Base-by-base conservation (phyloP, 2,329 filamentous ascomycete genomes). In the Chaetomiaceae sp. region DNA sequence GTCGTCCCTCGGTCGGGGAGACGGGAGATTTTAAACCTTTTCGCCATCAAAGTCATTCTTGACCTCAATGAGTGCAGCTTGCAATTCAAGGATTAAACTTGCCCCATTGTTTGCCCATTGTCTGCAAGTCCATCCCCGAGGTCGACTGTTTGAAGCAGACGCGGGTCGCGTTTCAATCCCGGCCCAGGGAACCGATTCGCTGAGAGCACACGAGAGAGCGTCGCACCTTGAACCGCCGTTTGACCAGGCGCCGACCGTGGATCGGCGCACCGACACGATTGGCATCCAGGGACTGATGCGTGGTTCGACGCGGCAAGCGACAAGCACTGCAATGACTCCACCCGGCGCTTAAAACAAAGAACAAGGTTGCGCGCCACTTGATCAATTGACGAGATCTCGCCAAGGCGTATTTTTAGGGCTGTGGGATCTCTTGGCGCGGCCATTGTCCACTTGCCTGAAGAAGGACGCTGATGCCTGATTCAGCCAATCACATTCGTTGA, bases 191-290 rank as follows among this genome's bases (percentile, higher is more conserved):
- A 48, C 5, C 34, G 50, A 48, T 53, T 53, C 45, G 50, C 42
- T 49, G 10, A 8, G 27, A 48, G 37, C 2, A 8, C 1, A 17
- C 16, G 13, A 33, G 4, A 21, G 21, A n/a, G 5, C 9, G 35
- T 35, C 23, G 34, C 40, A 31, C 17, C 20, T 5, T 9, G 12
- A 44, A 10, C 5, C 35, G 23, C 34, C n/a, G 50, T 53, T 45
- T 53, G 50, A 41, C 34, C 5, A 53, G 42, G 20, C 50, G 50
- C 50, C 45, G 41, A 12, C 45, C 50, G 27, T 14, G n/a, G 50
- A 37, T 27, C 48, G 41, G 33, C 12, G 30, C 41, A 30, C 9
- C 16, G 16, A 35, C 21, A 13, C 16, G 10, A 17, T 21, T n/a
- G 13, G 17, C 17, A 10, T 14, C 5, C 23, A 34, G 10, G 21